These are phyloP conservation scores for Coemansia erecta DNA, from an alignment of 192 early-diverging fungal genomes.

Conservation along the genomic window DNA sequence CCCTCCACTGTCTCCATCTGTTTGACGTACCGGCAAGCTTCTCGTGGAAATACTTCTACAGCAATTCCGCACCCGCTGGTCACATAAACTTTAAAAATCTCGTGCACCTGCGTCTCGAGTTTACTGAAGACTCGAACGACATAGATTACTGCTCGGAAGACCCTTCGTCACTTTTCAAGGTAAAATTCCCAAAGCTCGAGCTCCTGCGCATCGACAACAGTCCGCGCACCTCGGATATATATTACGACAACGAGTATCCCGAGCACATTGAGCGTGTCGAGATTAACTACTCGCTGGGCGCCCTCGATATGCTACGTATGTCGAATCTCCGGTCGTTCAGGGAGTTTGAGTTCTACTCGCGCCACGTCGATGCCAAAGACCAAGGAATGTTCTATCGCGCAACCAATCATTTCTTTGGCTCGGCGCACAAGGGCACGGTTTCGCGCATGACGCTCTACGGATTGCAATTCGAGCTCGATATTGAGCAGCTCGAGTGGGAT, in stretches of 20 bases:
- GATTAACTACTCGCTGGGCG: constrained; percentile 5
- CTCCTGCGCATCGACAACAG: constrained; percentile 8
- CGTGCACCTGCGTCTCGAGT: constrained; percentile 3
- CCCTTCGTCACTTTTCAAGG: background rate
- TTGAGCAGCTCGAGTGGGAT: background rate
- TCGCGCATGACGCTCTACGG: constrained; percentile 1
- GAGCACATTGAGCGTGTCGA: constrained; percentile 3
- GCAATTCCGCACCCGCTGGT: background rate
- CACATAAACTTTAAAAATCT: constrained; percentile 1
- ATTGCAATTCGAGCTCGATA: constrained; percentile 4
- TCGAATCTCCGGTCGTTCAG: constrained; percentile 3
- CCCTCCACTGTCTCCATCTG: background rate
- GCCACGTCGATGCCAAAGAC: background rate
- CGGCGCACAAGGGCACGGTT: background rate
- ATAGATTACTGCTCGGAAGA: background rate
- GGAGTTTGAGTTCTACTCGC: constrained; percentile 3
- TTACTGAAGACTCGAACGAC: constrained; percentile 3
- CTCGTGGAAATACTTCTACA: constrained; percentile 9
- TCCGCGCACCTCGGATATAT: constrained; percentile 1
- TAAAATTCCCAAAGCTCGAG: constrained; percentile 2
- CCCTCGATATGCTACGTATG: background rate
- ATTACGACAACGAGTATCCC: constrained; percentile 4
- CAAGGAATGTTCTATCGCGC: background rate
- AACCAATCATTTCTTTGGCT: constrained; percentile 3
- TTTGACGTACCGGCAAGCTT: background rate